A percentile compares a stretch with the other conserved stretches of the same genome.
Evolutionary conservation across 75 land plant genomes (phyloP).

Genomic region (Pinus albicaulis): DNA sequence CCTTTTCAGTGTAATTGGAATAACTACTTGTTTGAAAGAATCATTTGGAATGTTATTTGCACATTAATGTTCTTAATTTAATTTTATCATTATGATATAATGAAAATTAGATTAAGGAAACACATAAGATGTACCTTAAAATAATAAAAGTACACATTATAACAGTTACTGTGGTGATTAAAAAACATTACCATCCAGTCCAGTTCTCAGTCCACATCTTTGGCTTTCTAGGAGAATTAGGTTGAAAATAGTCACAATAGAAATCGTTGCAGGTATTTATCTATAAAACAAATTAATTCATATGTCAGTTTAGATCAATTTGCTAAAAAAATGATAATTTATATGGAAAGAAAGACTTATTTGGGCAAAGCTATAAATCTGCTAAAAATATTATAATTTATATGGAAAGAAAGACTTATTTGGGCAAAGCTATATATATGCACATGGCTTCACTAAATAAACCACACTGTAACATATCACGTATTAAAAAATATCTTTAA

Average conservation of each 20-base stretch:
- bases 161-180: not conserved
- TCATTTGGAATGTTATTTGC: no score
- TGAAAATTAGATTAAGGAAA: no score
- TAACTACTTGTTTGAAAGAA: not conserved
- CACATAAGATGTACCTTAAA: no score
- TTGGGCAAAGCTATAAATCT: not conserved
- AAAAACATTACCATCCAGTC: slow-evolving; percentile 67
- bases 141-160: not conserved
- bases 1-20: no score
- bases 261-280: slow-evolving; percentile 67
- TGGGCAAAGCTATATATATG: no score
- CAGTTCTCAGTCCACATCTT: slow-evolving; percentile 95
- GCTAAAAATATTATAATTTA: no score
- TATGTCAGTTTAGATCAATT: not conserved
- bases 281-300: slow-evolving; percentile 12
- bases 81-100: no score
- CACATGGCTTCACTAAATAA: no score
- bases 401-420: no score
- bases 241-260: slow-evolving; percentile 61
- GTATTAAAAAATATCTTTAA: no score
- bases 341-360: not conserved
- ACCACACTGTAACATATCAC: no score
- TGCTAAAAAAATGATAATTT: not conserved
- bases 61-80: no score
- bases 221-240: slow-evolving; percentile 46